phyloP scores from a whole-genome alignment of 2,329 filamentous ascomycete species.

The Fonsecaea erecta region DNA sequence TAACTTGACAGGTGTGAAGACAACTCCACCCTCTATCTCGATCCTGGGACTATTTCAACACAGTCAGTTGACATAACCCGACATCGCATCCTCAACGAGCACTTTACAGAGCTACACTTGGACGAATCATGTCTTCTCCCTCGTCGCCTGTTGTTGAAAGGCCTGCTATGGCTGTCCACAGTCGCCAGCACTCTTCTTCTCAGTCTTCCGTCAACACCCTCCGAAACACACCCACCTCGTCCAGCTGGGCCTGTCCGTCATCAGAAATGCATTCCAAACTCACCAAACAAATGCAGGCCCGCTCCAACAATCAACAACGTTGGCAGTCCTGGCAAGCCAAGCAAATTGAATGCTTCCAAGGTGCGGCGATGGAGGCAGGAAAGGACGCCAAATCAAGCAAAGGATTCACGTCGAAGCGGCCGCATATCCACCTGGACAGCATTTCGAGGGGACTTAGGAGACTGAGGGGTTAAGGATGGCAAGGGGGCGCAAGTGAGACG shows the following conservation, averaged over 20 bases:
- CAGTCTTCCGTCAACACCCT: constrained; percentile 12
- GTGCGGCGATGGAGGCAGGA: constrained; percentile 16
- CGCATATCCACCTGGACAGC: constrained; percentile 29
- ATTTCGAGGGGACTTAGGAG: constrained; percentile 24
- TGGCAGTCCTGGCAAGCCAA: constrained; percentile 31
- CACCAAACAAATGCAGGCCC: constrained; percentile 27
- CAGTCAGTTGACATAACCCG: neutral
- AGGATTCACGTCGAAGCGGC: constrained; percentile 28
- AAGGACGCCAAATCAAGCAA: constrained; percentile 6
- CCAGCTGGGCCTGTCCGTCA: neutral
- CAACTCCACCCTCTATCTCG: neutral
- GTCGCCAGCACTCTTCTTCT: constrained; percentile 24
- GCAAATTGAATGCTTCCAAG: constrained; percentile 27
- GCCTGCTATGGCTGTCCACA: neutral
- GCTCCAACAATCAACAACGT: constrained; percentile 23
- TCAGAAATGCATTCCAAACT: constrained; percentile 32
- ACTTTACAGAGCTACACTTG: neutral
- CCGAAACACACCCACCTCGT: constrained; percentile 2
- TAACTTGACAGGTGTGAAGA: neutral
- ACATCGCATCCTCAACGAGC: neutral
- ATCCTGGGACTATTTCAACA: neutral
- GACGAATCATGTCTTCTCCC: neutral
- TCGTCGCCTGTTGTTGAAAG: constrained; percentile 6
- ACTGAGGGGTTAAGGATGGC: constrained; percentile 24
- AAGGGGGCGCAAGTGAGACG: neutral